Base-by-base conservation (phyloP, 179 eudicot genomes). In the Heliamphora pulchella region DNA sequence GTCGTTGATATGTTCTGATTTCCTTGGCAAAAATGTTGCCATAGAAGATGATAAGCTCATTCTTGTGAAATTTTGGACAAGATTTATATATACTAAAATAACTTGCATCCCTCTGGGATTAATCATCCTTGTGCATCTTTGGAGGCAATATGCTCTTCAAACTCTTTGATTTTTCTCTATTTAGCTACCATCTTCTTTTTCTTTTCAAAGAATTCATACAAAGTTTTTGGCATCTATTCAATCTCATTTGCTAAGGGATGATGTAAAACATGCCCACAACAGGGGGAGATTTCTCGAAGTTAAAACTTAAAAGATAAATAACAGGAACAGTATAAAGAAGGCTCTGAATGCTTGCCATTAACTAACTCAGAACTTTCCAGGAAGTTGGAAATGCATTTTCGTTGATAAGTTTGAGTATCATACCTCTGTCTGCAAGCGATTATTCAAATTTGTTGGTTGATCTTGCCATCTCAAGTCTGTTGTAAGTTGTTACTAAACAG, bases 121-220 rank as follows among this genome's bases (percentile, higher is more conserved):
- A 22, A n/a, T n/a, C n/a, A n/a, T 54, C 44, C 50, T 75, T 75
- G 74, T 48, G 54, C 75, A 43, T n/a, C 22, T 61, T 5, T 61
- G 67, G 17, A 76, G 43, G 41, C 11, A 50, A 47, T 63, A 53
- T 64, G 9, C 15, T 64, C 20, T 64, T 48, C 18, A 6, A 63
- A 51, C 20, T 44, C 47, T 57, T 20, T 48, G 22, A 46, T 69
- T 76, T 59, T 64, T 48, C 17, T 48, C n/a, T 2, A 4, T 54
- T 44, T 9, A 59, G 5, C 59, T 20, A 61, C 50, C 59, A 64
- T 48, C 6, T 48, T 10, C 11, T 61, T 61, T 31, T 48, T 46
- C 59, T 77, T 48, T 18, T 13, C 57, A 39, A 63, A 64, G 71
- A 50, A 18, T 64, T 3, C 20, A 6, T 50, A 3, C 22, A 14